Conservation (phyloP, 257 asterid genomes). For the Asclepias syriaca region DNA sequence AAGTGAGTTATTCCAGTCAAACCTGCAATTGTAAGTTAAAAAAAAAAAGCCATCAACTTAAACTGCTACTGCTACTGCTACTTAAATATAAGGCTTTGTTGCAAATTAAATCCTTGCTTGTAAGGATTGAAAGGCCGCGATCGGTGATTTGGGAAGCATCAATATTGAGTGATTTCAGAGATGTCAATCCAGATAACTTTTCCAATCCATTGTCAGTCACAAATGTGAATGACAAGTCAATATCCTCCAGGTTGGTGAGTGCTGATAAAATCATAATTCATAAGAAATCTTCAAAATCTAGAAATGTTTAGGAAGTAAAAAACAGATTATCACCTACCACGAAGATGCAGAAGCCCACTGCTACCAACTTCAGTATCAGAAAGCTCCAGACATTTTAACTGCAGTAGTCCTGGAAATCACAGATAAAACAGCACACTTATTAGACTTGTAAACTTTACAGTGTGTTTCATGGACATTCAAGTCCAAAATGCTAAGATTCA, state of each 20-base stretch:
- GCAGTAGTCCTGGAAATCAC: conserved; percentile 46
- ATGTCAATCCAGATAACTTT: conserved; percentile 25
- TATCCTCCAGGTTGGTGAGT: conserved; percentile 30
- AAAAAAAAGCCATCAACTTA: background rate
- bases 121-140: conserved; percentile 27
- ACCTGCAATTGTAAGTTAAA: conserved; percentile 38
- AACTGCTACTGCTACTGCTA: background rate
- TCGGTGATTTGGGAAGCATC: conserved; percentile 39
- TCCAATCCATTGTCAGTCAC: conserved; percentile 29
- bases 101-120: conserved; percentile 13
- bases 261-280: conserved; percentile 16
- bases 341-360: conserved; percentile 68
- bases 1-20: conserved; percentile 83
- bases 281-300: background rate
- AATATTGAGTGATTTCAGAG: conserved; percentile 33
- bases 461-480: background rate
- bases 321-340: conserved; percentile 33
- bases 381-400: conserved; percentile 69
- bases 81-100: background rate
- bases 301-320: background rate
- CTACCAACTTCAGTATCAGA: conserved; percentile 93
- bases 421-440: background rate
- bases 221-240: conserved; percentile 29
- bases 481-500: background rate
- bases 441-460: background rate